Evolutionary conservation across 1,139 yeast genomes (phyloP).

Genomic region (Diutina sp.): DNA sequence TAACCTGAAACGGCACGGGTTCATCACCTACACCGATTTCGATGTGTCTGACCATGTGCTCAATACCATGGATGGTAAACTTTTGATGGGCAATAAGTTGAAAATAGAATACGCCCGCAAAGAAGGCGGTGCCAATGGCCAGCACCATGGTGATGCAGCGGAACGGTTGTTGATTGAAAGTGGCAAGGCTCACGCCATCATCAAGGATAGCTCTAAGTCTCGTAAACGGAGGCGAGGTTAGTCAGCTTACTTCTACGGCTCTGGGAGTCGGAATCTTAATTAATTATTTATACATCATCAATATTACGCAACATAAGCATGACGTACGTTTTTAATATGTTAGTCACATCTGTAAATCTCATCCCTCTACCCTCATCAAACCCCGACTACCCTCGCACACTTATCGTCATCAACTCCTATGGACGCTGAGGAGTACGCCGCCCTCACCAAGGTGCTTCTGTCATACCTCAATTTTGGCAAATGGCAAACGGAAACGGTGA

Average conservation of each 20-base stretch:
- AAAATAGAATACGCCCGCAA: constrained; percentile 63
- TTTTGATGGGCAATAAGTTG: constrained; percentile 55
- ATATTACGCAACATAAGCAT: neutral
- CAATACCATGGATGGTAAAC: constrained; percentile 53
- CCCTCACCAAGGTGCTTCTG: constrained; percentile 25
- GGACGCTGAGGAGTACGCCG: constrained; percentile 19
- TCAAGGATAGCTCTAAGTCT: neutral
- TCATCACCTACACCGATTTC: constrained; percentile 46
- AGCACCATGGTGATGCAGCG: constrained; percentile 65
- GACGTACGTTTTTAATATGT: too few relatives aligned
- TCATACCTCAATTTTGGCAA: constrained; percentile 22
- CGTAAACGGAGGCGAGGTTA: neutral
- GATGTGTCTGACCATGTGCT: constrained; percentile 65
- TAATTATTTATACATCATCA: too few relatives aligned
- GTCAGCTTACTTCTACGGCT: neutral
- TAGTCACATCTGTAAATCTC: too few relatives aligned
- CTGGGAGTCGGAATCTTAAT: neutral
- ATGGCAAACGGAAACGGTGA: constrained; percentile 22
- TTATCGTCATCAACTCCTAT: neutral
- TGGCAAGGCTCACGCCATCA: constrained; percentile 29
- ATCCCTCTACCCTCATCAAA: too few relatives aligned
- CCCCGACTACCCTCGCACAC: too few relatives aligned
- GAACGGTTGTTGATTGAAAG: constrained; percentile 65
- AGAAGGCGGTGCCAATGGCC: constrained; percentile 27
- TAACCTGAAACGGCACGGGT: constrained; percentile 51